These are phyloP conservation scores for Blumeria graminis DNA, from an alignment of 2,329 filamentous ascomycete species.

Conservation along the genomic window DNA sequence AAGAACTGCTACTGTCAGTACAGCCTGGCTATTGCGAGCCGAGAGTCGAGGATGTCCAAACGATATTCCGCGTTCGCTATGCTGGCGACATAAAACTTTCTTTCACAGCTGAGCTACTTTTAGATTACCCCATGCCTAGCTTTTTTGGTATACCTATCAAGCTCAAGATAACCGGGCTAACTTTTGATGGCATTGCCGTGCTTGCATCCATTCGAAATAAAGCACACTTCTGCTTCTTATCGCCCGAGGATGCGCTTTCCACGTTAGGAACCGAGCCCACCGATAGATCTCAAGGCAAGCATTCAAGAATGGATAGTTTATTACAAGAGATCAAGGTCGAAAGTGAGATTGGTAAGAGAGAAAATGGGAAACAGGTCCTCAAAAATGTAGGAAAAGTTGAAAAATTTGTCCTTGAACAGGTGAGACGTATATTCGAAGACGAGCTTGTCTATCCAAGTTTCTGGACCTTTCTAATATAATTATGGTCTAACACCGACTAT, in stretches of 20 bases:
- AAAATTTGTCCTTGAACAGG: constrained; percentile 88
- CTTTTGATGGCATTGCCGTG: constrained; percentile 86
- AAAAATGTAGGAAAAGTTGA: constrained; percentile 99
- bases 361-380: constrained; percentile 75
- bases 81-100: constrained; percentile 68
- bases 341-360: constrained; percentile 86
- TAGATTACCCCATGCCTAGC: constrained; percentile 96
- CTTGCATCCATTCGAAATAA: constrained; percentile 73
- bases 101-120: constrained; percentile 78
- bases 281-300: constrained; percentile 9
- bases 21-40: constrained; percentile 41
- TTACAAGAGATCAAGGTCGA: constrained; percentile 88
- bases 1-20: constrained; percentile 16
- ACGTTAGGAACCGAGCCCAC: constrained; percentile 23
- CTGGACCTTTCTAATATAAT: constrained; percentile 78
- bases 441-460: constrained; percentile 97
- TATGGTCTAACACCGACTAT: neutral
- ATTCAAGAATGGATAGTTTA: constrained; percentile 40
- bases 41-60: constrained; percentile 68
- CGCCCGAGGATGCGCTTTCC: constrained; percentile 69
- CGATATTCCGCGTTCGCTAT: constrained; percentile 78
- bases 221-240: constrained; percentile 84
- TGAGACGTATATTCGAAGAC: constrained; percentile 90
- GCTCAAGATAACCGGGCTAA: constrained; percentile 80
- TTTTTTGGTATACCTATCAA: constrained; percentile 91